Evolutionary conservation across 805 yeast species (phyloP), one percentile per base, ranked within the genome.

Genomic region (Candida yuanshanica): DNA sequence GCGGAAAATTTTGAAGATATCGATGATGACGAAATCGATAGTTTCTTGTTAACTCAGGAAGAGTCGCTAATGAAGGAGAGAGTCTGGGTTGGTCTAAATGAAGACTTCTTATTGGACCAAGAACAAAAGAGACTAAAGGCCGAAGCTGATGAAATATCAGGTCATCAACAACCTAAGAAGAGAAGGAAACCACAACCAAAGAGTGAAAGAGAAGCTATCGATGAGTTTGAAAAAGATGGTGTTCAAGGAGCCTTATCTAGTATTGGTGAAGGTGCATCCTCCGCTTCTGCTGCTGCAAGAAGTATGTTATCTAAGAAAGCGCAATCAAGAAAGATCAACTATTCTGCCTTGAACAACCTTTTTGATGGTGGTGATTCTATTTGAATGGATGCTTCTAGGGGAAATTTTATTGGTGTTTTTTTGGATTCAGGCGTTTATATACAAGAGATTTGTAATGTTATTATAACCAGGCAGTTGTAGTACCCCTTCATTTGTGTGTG

Each of bases 41-140:
- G 66, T 0, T 70, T 80, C 25, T 55, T 86, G 33, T 67, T 93
- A 36, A 71, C 75, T 2, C 79, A 74, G 40, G 88, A 81, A 38
- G 96, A 90, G 47, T 72, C 81, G 10, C 71, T 66, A 42, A 58
- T 82, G 48, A 93, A 91, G 60, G 90, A 88, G 50, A 72, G 83
- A 45, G 77, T 90, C 4, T 93, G 99, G 98, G 79, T 84, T 40
- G 90, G 93, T 2, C 70, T 87, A 31, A 90, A 95, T 61, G 85
- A 84, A 45, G 98, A 90, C 22, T 93, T 77, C 56, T 64, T 93
- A 41, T 59, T 87, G 8, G 93, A 83, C 36, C 95, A 88, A 62
- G 97, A 91, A 53, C 77, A 78, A 51, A 89, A 87, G 56, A 68
- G 90, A 47, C 68, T 91, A 45, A 87, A 90, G 58, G 73, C 74